These are phyloP conservation scores for Penicillium pulvis DNA, from an alignment of 495 filamentous ascomycete species.

Conservation along the genomic window DNA sequence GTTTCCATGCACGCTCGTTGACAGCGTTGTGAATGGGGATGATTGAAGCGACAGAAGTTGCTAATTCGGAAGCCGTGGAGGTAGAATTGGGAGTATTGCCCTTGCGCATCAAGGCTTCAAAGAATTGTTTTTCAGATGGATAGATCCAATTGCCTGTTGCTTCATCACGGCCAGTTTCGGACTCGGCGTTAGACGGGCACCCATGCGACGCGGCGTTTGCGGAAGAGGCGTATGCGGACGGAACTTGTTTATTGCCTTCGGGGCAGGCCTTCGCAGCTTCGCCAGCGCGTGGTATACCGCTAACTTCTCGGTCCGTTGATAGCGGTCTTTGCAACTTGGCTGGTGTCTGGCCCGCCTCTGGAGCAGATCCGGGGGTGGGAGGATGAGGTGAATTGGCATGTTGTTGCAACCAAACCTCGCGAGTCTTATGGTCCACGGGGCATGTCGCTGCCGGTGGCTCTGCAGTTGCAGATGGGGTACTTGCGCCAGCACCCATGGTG, in stretches of 20 bases:
- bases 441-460: conserved; percentile 53
- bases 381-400: conserved; percentile 36
- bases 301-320: conserved; percentile 70
- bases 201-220: conserved; percentile 44
- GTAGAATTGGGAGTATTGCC: conserved; percentile 48
- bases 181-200: conserved; percentile 66
- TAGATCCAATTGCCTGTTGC: conserved; percentile 90
- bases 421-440: conserved; percentile 85
- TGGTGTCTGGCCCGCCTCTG: conserved; percentile 32
- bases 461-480: conserved; percentile 38
- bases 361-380: conserved; percentile 29
- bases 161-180: conserved; percentile 66
- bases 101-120: conserved; percentile 91
- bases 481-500: conserved; percentile 45
- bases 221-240: conserved; percentile 32
- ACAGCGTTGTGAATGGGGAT: conserved; percentile 99
- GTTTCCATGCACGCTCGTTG: conserved; percentile 83
- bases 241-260: conserved; percentile 28
- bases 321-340: conserved; percentile 46
- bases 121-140: conserved; percentile 94
- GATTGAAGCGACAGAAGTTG: conserved; percentile 79
- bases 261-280: conserved; percentile 35
- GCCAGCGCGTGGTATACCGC: conserved; percentile 74
- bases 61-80: conserved; percentile 44
- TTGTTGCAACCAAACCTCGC: conserved; percentile 76